These are phyloP conservation scores for Colletotrichum magnum DNA, from an alignment of 2,329 filamentous ascomycete species.

Conservation along the genomic window DNA sequence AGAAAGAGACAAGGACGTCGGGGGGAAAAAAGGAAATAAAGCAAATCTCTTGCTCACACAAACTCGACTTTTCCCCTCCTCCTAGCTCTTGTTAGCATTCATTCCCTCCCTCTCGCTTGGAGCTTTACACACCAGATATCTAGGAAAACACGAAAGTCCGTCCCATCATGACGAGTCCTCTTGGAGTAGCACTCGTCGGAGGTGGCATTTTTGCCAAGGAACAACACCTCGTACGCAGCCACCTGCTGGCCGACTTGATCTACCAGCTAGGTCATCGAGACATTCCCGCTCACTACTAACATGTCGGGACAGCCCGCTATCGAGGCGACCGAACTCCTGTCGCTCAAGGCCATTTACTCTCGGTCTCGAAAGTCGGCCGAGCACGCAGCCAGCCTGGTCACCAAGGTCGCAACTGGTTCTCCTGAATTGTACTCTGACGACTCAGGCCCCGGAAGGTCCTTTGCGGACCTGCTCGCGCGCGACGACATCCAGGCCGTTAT, in stretches of 20 bases:
- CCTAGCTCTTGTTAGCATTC: too few species aligned
- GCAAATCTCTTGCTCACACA: too few species aligned
- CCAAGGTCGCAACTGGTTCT: slow-evolving; percentile 43
- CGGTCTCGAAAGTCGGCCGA: slow-evolving; percentile 72
- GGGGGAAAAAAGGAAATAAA: too few species aligned
- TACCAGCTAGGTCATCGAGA: too few species aligned
- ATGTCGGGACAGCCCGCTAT: slow-evolving; percentile 66
- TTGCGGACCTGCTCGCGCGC: slow-evolving; percentile 67
- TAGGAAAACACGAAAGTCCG: background rate
- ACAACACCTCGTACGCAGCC: slow-evolving; percentile 64
- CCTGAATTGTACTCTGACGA: slow-evolving; percentile 72
- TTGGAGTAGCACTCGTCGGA: slow-evolving; percentile 73
- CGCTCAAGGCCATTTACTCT: slow-evolving; percentile 77
- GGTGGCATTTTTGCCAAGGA: slow-evolving; percentile 74
- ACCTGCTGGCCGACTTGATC: too few species aligned
- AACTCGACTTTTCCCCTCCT: too few species aligned
- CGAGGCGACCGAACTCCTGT: slow-evolving; percentile 62
- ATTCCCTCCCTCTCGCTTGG: too few species aligned
- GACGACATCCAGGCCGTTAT: slow-evolving; percentile 69
- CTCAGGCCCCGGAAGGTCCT: slow-evolving; percentile 59
- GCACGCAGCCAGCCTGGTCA: slow-evolving; percentile 56
- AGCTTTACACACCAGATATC: too few species aligned
- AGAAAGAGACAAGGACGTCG: too few species aligned
- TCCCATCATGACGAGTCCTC: slow-evolving; percentile 50
- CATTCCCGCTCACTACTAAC: too few species aligned